Evolutionary conservation across 352 stramenopile genomes (phyloP).

Genomic region (Pythium brachiatum): DNA sequence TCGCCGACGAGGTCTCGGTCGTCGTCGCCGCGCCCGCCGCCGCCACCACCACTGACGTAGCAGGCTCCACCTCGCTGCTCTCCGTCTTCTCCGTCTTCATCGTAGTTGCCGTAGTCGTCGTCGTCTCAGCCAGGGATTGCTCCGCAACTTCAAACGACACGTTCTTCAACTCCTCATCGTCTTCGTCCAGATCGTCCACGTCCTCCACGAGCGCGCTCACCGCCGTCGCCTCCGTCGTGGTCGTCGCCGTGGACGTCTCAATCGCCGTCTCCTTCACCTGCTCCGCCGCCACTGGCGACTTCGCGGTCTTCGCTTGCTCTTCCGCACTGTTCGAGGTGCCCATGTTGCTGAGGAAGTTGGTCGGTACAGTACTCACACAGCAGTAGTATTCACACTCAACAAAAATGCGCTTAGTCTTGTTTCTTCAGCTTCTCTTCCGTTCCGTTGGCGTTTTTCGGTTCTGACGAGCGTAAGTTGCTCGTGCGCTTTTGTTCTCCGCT

Average conservation of each 20-base stretch:
- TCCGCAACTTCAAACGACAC: constrained; percentile 15
- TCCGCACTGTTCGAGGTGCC: constrained; percentile 18
- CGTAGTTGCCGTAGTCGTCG: background rate
- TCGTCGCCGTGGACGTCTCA: constrained; percentile 74
- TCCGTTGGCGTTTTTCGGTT: no score
- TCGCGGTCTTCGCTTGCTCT: constrained; percentile 8
- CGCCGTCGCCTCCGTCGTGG: constrained; percentile 88
- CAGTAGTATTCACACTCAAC: constrained; percentile 4
- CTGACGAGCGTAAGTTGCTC: no score
- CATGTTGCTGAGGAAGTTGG: constrained; percentile 4
- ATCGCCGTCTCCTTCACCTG: constrained; percentile 86
- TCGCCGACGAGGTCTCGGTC: background rate
- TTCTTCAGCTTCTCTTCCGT: background rate
- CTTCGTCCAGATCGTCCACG: constrained; percentile 48
- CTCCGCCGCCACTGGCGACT: constrained; percentile 45
- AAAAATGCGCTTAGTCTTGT: background rate
- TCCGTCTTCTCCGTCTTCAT: background rate
- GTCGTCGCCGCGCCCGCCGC: background rate
- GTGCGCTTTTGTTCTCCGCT: background rate
- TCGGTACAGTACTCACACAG: background rate
- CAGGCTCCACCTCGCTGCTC: background rate
- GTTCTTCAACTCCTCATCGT: constrained; percentile 11
- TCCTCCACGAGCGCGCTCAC: constrained; percentile 94
- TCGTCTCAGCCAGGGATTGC: background rate
- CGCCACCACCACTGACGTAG: background rate